phyloP scores from a whole-genome alignment of 164 flowering plant species.

The Paratinospora sagittata region DNA sequence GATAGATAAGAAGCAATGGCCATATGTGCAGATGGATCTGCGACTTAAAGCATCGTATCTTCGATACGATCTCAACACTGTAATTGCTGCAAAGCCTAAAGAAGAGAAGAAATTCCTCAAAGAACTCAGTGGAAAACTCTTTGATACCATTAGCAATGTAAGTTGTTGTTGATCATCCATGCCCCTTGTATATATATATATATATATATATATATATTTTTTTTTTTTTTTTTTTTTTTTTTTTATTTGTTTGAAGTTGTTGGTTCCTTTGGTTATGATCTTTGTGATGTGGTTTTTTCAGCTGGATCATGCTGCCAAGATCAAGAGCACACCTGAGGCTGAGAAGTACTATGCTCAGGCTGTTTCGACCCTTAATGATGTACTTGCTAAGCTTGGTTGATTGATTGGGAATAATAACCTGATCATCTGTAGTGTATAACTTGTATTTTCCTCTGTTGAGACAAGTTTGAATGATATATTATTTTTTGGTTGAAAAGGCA shows the following conservation, averaged over 20 bases:
- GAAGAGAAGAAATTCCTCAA: constrained; percentile 70
- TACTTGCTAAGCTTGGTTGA: constrained; percentile 73
- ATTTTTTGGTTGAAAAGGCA: background rate
- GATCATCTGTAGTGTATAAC: constrained; percentile 7
- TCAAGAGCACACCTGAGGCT: constrained; percentile 70
- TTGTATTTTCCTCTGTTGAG: constrained; percentile 8
- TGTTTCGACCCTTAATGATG: constrained; percentile 57
- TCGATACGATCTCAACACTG: constrained; percentile 87
- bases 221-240: no score
- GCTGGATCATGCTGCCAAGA: constrained; percentile 94
- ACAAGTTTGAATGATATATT: constrained; percentile 5
- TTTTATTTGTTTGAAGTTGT: no score
- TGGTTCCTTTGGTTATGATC: background rate
- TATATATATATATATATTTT: no score
- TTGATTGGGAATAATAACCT: background rate
- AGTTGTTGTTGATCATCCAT: constrained; percentile 18
- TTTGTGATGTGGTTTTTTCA: constrained; percentile 20
- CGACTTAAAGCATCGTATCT: constrained; percentile 68
- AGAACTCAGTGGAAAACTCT: constrained; percentile 83
- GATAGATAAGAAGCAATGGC: constrained; percentile 93
- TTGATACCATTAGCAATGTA: constrained; percentile 48
- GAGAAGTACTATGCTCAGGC: constrained; percentile 74
- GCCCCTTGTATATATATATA: no score
- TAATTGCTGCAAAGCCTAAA: constrained; percentile 69
- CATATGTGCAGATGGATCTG: constrained; percentile 80